Percentiles rank a stretch among this genome's conserved stretches.
These are phyloP conservation scores for Sanghuangporus sanghuang DNA, from an alignment of 1,284 basidiomycete species.

Conservation along the genomic window DNA sequence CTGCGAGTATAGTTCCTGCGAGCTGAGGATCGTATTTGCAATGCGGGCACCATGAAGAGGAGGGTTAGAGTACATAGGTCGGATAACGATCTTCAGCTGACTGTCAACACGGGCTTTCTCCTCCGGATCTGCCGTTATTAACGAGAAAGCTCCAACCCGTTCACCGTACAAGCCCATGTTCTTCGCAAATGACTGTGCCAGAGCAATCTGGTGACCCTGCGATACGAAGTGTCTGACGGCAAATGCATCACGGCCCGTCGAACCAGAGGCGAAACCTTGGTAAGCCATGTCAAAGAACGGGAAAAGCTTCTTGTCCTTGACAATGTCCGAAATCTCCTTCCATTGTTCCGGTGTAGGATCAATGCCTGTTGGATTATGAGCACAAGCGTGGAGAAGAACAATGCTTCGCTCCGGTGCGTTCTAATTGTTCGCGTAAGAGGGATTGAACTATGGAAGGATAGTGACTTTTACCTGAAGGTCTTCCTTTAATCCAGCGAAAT, in stretches of 20 bases:
- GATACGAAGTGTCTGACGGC: conserved; percentile 93
- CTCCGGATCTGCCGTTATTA: conserved; percentile 68
- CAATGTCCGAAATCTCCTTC: conserved; percentile 84
- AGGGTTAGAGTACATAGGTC: conserved; percentile 98
- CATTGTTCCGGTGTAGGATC: conserved; percentile 95
- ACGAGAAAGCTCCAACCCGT: conserved; percentile 92
- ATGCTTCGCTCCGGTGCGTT: conserved; percentile 74
- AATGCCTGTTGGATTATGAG: conserved; percentile 97
- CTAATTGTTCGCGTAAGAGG: conserved; percentile 32
- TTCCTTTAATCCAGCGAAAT: conserved; percentile 88
- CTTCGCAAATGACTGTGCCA: conserved; percentile 95
- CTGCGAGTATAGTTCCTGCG: conserved; percentile 73
- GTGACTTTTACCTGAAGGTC: conserved; percentile 67
- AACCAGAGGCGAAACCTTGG: conserved; percentile 92
- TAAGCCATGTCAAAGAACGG: conserved; percentile 98
- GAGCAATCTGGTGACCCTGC: conserved; percentile 81
- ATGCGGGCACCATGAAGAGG: conserved; percentile 94
- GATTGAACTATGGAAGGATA: not conserved
- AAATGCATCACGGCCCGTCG: conserved; percentile 86
- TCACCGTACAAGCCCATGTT: conserved; percentile 99
- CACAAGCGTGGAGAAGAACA: conserved; percentile 87
- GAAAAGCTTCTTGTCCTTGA: conserved; percentile 86
- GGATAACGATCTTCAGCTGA: conserved; percentile 94
- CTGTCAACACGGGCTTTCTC: conserved; percentile 89
- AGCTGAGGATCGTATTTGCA: conserved; percentile 78